These are phyloP conservation scores for Aspergillus candidus DNA, from an alignment of 2,329 filamentous ascomycete genomes.

Conservation along the genomic window DNA sequence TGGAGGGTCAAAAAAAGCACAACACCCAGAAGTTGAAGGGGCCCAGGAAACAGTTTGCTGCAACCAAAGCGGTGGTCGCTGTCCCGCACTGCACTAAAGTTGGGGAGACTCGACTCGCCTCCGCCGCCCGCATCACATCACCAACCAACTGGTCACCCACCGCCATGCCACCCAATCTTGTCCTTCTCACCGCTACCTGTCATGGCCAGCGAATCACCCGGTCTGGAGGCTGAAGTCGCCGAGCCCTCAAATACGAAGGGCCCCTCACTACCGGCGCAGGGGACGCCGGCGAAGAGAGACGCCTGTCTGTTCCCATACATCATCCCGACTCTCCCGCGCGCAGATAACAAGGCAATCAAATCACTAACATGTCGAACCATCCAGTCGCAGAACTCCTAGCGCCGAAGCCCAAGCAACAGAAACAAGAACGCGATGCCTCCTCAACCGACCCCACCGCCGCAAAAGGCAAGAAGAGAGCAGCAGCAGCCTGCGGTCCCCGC, in stretches of 20 bases:
- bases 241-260: constrained; percentile 1
- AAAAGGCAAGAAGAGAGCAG: constrained; percentile 13
- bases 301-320: constrained; percentile 25
- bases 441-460: constrained; percentile 11
- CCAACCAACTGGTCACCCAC: background rate
- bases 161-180: background rate
- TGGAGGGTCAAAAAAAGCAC: constrained; percentile 13
- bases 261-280: constrained; percentile 1
- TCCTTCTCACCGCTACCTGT: too few relatives aligned
- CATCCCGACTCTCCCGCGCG: background rate
- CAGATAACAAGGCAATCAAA: background rate
- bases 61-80: constrained; percentile 10
- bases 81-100: constrained; percentile 29
- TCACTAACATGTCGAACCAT: constrained; percentile 2
- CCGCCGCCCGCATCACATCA: constrained; percentile 6
- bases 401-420: constrained; percentile 40
- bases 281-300: constrained; percentile 29
- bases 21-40: background rate
- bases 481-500: constrained; percentile 43
- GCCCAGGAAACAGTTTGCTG: constrained; percentile 5
- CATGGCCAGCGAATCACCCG: constrained; percentile 1
- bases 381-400: constrained; percentile 53
- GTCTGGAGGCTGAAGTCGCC: constrained; percentile 8
- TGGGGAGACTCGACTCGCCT: background rate
- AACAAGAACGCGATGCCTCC: constrained; percentile 13